A percentile compares a stretch with the other conserved stretches of the same genome.
These are phyloP conservation scores for Sequoiadendron giganteum DNA, from an alignment of 75 land plant genomes.

Conservation along the genomic window DNA sequence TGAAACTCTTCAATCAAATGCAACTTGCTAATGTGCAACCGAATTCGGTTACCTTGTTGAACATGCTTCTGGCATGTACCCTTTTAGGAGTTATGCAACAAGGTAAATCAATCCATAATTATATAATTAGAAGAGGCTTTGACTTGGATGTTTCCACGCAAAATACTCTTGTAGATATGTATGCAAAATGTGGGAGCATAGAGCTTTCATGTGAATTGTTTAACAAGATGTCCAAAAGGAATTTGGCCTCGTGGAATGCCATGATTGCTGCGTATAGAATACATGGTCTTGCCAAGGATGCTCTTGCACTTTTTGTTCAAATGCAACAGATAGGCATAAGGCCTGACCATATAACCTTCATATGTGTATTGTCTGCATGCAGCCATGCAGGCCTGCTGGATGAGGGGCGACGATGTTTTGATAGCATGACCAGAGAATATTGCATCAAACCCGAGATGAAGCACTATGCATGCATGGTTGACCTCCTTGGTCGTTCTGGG, in stretches of 20 bases:
- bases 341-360: slow-evolving; percentile 14
- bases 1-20: slow-evolving; percentile 15
- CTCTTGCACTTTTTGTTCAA: slow-evolving; percentile 14
- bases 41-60: slow-evolving; percentile 15
- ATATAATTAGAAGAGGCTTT: slow-evolving; percentile 14
- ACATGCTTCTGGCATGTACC: slow-evolving; percentile 26
- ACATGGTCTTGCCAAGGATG: slow-evolving; percentile 13
- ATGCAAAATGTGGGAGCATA: slow-evolving; percentile 17
- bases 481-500: slow-evolving; percentile 14
- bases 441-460: background rate
- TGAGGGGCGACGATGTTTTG: background rate
- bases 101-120: slow-evolving; percentile 14
- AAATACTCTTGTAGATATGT: slow-evolving; percentile 20
- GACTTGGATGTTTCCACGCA: slow-evolving; percentile 10
- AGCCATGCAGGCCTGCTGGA: slow-evolving; percentile 15
- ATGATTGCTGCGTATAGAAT: slow-evolving; percentile 18
- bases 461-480: slow-evolving; percentile 19
- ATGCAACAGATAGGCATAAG: slow-evolving; percentile 16
- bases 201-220: slow-evolving; percentile 17
- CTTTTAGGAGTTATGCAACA: slow-evolving; percentile 16
- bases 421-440: slow-evolving; percentile 5
- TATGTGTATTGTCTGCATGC: slow-evolving; percentile 16
- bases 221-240: slow-evolving; percentile 17
- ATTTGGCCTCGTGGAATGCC: slow-evolving; percentile 32
- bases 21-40: slow-evolving; percentile 14